Percentiles rank a stretch among this genome's conserved stretches.
phyloP scores from a whole-genome alignment of 176 grass and related monocot genomes.

The Olyra latifolia region DNA sequence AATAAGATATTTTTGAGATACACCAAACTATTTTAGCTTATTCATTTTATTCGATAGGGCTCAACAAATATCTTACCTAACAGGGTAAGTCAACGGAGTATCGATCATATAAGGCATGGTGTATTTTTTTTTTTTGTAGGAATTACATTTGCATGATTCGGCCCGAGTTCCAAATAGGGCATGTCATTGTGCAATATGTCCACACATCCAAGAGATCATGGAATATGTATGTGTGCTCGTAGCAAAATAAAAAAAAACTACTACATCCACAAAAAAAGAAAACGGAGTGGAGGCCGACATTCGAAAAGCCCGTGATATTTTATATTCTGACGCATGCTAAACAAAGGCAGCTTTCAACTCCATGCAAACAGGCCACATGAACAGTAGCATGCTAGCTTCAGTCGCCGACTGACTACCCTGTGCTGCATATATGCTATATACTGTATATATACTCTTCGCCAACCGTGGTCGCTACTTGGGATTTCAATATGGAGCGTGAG shows the following conservation, averaged over 20 bases:
- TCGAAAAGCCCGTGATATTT: constrained; percentile 32
- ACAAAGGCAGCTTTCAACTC: constrained; percentile 21
- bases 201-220: background rate
- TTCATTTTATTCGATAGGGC: no score
- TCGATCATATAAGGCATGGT: no score
- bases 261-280: background rate
- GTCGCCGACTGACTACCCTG: background rate
- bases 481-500: constrained; percentile 32
- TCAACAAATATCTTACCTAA: no score
- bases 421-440: no score
- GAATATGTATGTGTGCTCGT: background rate
- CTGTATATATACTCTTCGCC: background rate
- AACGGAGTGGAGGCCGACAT: constrained; percentile 34
- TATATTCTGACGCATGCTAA: background rate
- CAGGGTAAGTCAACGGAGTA: no score
- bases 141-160: no score
- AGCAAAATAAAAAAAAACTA: background rate
- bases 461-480: constrained; percentile 2
- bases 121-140: no score
- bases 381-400: constrained; percentile 43
- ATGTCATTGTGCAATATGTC: background rate
- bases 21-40: no score
- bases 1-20: no score
- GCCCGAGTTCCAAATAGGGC: background rate
- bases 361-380: constrained; percentile 39